phyloP scores from a whole-genome alignment of 441 rosid species.

The Francoa sonchifolia region DNA sequence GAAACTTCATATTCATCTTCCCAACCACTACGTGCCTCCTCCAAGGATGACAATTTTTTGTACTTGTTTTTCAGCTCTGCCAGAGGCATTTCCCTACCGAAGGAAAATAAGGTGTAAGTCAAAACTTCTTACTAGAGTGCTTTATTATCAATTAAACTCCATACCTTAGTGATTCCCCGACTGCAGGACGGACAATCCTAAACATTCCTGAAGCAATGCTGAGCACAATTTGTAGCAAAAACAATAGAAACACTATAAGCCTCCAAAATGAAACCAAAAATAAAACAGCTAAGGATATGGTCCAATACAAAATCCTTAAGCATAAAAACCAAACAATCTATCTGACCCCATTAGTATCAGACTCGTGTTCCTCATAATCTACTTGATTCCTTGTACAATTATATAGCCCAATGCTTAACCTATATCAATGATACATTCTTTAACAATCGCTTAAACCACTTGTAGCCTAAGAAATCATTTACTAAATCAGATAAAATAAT shows the following conservation, averaged over 20 bases:
- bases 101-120: constrained; percentile 6
- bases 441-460: no score
- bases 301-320: no score
- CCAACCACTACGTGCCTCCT: constrained; percentile 80
- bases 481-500: no score
- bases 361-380: no score
- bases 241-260: constrained; percentile 5
- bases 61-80: constrained; percentile 78
- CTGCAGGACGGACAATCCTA: constrained; percentile 88
- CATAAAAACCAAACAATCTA: no score
- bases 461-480: no score
- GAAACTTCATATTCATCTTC: constrained; percentile 93
- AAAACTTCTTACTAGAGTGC: constrained; percentile 3
- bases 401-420: no score
- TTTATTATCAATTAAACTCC: constrained; percentile 2
- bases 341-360: no score
- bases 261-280: no score
- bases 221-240: constrained; percentile 19
- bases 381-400: no score
- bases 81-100: constrained; percentile 76
- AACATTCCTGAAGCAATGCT: constrained; percentile 74
- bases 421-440: no score
- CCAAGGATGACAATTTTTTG: constrained; percentile 57
- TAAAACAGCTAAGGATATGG: no score
- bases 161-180: constrained; percentile 94